Base-by-base conservation (phyloP, 2,329 filamentous ascomycete genomes). In the Clarireedia hainanense region DNA sequence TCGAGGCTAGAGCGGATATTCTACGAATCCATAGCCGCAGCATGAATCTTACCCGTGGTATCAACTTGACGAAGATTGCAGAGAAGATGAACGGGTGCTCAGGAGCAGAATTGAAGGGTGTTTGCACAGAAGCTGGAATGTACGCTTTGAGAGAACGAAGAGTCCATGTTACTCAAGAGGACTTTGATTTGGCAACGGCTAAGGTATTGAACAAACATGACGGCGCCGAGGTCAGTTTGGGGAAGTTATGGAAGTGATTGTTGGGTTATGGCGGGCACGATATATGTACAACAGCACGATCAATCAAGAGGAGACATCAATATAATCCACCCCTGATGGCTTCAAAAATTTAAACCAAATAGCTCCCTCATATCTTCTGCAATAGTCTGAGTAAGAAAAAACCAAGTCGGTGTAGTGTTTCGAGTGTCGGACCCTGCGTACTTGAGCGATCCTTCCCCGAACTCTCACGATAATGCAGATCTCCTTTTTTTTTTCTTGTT, bases 61-160 rank as follows among this genome's bases (percentile, higher is more conserved):
- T 99, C 77, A 95, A 99, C 75, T 78, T 99, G 63, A 95, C 83
- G 67, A 99, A 99, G 84, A 95, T 97, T 67, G 94, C 94, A 30
- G 94, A 99, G 79, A 97, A 97, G 83, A 99, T 99, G 94, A 96
- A 96, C 69, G 94, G 94, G 51, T 99, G 94, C 74, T 96, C 91
- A 3, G 94, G 94, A 59, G 94, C 94, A 54, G 94, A 99, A 75
- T 75, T 99, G 66, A 99, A 99, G 83, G 94, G 94, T 76, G 94
- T 99, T 48, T 99, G 94, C 73, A 99, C 94, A 47, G 94, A 99
- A 74, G 91, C 94, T 2, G 94, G 94, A 67, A 99, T 99, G 94
- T 99, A 94, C 70, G 94, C 94, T 14, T 79, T 99, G 62, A 85
- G 94, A 65, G 94, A 99, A 76, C 81, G 94, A 70, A 85, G 94